Percentiles rank a stretch among this genome's conserved stretches.
Conservation (phyloP, 2,329 filamentous ascomycete species). For the Teratosphaeria destructans region DNA sequence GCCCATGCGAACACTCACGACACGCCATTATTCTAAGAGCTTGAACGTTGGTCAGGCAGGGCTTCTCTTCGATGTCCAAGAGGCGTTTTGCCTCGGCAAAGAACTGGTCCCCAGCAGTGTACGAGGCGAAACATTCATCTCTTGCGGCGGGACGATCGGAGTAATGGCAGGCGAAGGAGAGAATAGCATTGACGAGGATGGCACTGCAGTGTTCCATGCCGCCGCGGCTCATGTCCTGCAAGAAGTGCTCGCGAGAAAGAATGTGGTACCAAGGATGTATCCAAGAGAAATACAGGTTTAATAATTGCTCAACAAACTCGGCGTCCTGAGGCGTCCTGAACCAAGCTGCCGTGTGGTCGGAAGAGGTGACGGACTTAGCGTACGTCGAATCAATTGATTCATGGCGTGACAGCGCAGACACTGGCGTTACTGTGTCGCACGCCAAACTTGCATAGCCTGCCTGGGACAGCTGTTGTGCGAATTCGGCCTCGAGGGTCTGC, state of each 20-base stretch:
- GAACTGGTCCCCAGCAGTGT: constrained; percentile 62
- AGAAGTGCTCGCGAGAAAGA: constrained; percentile 60
- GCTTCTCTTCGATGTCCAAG: constrained; percentile 47
- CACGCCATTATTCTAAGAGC: constrained; percentile 68
- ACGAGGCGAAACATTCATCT: constrained; percentile 50
- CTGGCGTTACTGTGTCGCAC: constrained; percentile 3
- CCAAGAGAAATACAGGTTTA: constrained; percentile 38
- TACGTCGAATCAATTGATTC: constrained; percentile 8
- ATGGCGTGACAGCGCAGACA: constrained; percentile 6
- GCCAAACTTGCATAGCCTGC: constrained; percentile 9
- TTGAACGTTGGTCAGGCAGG: constrained; percentile 60
- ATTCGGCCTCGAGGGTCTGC: constrained; percentile 24
- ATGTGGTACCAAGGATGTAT: constrained; percentile 66
- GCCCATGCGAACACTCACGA: constrained; percentile 56
- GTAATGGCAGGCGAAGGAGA: constrained; percentile 26
- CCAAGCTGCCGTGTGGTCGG: constrained; percentile 13
- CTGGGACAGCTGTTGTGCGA: constrained; percentile 17
- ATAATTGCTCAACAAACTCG: constrained; percentile 26
- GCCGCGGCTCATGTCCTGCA: constrained; percentile 53
- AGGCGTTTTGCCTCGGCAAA: constrained; percentile 58
- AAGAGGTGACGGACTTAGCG: constrained; percentile 3
- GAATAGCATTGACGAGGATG: constrained; percentile 25
- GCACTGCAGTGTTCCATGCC: constrained; percentile 56
- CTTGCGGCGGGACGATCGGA: constrained; percentile 55
- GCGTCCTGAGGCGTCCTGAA: constrained; percentile 23